Evolutionary conservation across 2,329 filamentous ascomycete species (phyloP).

Genomic region (Apiospora marii): DNA sequence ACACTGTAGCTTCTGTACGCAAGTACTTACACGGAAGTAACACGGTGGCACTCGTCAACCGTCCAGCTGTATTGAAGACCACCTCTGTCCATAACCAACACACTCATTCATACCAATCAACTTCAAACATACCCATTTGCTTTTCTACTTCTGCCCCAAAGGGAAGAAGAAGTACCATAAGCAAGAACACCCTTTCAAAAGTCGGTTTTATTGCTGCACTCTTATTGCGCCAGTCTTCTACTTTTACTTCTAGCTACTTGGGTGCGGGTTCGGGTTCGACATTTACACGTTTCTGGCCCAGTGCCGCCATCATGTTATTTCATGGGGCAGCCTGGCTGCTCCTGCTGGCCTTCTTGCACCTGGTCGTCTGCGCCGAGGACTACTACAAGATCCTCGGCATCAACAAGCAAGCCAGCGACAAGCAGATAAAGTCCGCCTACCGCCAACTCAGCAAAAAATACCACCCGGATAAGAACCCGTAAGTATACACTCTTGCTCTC

Average conservation of each 20-base stretch:
- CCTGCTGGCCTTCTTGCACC: conserved; percentile 61
- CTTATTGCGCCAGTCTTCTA: conserved; percentile 20
- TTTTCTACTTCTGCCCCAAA: not conserved
- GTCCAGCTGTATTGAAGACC: not conserved
- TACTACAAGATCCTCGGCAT: conserved; percentile 80
- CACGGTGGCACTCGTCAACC: conserved; percentile 20
- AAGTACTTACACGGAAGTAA: conserved; percentile 14
- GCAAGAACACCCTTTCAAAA: not conserved
- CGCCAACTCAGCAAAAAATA: conserved; percentile 91
- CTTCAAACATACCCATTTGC: not conserved
- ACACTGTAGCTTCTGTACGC: conserved; percentile 20
- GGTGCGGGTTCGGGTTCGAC: not conserved
- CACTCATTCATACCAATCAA: not conserved
- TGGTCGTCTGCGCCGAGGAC: conserved; percentile 70
- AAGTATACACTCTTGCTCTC: conserved; percentile 56
- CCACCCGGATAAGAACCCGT: conserved; percentile 98
- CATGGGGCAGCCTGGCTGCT: conserved; percentile 57
- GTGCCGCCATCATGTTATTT: conserved; percentile 56
- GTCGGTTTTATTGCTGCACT: conserved; percentile 5
- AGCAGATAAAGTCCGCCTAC: conserved; percentile 94
- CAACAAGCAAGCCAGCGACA: conserved; percentile 79
- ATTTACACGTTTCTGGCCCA: not conserved
- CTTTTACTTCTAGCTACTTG: not conserved
- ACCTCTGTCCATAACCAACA: conserved; percentile 2
- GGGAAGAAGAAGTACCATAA: not conserved